Conservation (phyloP, 1,284 basidiomycete species). For the Cryptococcus floricola region DNA sequence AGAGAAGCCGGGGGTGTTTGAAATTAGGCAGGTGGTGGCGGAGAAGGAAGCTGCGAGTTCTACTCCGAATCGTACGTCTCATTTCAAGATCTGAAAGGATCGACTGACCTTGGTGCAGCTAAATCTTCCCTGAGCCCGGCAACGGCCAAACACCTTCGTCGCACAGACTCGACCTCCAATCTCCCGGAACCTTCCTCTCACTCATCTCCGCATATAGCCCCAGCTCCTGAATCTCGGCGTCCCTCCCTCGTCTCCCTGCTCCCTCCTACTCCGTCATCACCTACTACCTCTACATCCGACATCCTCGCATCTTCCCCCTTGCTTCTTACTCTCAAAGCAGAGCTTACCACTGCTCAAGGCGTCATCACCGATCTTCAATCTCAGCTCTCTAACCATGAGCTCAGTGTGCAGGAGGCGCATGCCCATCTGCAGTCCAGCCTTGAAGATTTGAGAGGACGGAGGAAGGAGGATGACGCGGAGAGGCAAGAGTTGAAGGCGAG, state of each 20-base stretch:
- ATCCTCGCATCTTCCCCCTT: constrained; percentile 55
- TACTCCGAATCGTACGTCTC: constrained; percentile 7
- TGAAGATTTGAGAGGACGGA: constrained; percentile 66
- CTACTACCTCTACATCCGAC: constrained; percentile 25
- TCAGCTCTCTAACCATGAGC: constrained; percentile 70
- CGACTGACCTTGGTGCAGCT: constrained; percentile 4
- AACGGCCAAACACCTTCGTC: constrained; percentile 16
- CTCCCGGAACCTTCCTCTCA: constrained; percentile 47
- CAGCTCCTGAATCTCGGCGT: constrained; percentile 33
- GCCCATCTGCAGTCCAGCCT: constrained; percentile 66
- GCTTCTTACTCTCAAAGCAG: constrained; percentile 69
- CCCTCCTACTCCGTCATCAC: constrained; percentile 25
- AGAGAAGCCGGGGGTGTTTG: constrained; percentile 39
- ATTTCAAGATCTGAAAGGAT: constrained; percentile 1
- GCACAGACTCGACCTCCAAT: constrained; percentile 21
- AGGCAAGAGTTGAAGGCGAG: constrained; percentile 73
- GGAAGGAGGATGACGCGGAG: constrained; percentile 75
- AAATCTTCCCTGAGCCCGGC: constrained; percentile 11
- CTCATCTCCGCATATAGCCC: constrained; percentile 42
- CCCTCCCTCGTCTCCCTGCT: constrained; percentile 31
- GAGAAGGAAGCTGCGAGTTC: constrained; percentile 32
- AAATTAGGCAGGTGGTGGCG: constrained; percentile 33
- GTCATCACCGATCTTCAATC: constrained; percentile 66
- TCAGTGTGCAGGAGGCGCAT: constrained; percentile 61
- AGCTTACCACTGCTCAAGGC: constrained; percentile 66